Percentiles rank a stretch among this genome's conserved stretches.
Evolutionary conservation across 441 rosid genomes (phyloP).

Genomic region (Mallotus japonicus): DNA sequence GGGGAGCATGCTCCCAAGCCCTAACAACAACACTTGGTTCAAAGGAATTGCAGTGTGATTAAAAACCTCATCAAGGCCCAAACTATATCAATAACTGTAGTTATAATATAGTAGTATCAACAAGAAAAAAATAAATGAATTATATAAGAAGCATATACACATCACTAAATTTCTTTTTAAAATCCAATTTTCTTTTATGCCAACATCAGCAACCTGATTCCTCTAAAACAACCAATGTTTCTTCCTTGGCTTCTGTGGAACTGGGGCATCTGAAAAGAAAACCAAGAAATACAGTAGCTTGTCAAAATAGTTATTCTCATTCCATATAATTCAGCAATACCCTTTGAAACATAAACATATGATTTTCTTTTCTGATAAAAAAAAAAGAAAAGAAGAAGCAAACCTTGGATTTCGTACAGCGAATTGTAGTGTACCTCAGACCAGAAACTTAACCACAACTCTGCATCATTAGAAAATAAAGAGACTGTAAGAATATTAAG

Average conservation of each 20-base stretch:
- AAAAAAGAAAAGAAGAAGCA: constrained; percentile 20
- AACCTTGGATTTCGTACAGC: constrained; percentile 80
- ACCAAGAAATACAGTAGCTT: constrained; percentile 11
- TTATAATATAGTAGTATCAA: background rate
- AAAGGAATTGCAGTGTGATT: too few relatives aligned
- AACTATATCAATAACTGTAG: background rate
- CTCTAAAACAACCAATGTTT: constrained; percentile 91
- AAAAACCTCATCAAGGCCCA: too few relatives aligned
- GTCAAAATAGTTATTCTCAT: constrained; percentile 5
- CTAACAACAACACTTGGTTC: too few relatives aligned
- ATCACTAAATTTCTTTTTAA: background rate
- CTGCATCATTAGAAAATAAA: constrained; percentile 46
- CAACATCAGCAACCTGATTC: constrained; percentile 18
- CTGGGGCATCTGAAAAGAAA: constrained; percentile 59
- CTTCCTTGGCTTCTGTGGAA: constrained; percentile 72
- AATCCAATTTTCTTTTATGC: background rate
- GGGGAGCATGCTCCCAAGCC: too few relatives aligned
- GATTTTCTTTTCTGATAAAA: background rate
- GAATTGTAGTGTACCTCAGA: constrained; percentile 97
- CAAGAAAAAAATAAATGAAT: background rate
- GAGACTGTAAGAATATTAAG: background rate
- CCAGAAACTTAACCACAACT: constrained; percentile 98
- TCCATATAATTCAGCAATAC: background rate
- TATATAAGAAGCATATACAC: background rate
- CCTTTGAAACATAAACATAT: background rate